These are phyloP conservation scores for Allomyces macrogynus DNA, from an alignment of 192 early-diverging fungal genomes.

Conservation along the genomic window DNA sequence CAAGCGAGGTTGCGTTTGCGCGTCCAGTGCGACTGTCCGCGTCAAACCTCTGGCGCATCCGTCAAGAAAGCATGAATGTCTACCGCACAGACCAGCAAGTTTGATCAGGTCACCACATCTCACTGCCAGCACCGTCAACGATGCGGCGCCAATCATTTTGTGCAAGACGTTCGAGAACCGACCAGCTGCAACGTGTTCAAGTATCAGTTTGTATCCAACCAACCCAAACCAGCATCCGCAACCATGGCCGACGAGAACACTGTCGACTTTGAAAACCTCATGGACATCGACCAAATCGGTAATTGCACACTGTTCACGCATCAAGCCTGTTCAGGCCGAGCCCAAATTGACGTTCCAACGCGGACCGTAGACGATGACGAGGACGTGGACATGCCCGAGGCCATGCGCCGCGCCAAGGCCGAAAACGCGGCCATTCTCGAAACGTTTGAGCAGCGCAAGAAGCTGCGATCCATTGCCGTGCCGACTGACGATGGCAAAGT, in stretches of 20 bases:
- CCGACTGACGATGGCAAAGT: constrained; percentile 80
- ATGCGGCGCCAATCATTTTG: too few relatives aligned
- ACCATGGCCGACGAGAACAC: background rate
- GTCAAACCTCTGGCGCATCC: too few relatives aligned
- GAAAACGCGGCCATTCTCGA: constrained; percentile 33
- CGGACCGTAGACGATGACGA: background rate
- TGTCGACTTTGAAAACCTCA: background rate
- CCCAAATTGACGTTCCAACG: background rate
- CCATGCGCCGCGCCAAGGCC: background rate
- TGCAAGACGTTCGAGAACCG: too few relatives aligned
- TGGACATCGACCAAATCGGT: background rate
- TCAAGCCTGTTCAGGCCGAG: background rate
- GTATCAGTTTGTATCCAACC: too few relatives aligned
- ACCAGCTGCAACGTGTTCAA: too few relatives aligned
- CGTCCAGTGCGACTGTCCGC: too few relatives aligned
- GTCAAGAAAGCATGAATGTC: too few relatives aligned
- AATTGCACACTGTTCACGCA: background rate
- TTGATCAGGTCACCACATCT: too few relatives aligned
- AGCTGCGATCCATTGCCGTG: constrained; percentile 59
- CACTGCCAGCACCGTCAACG: too few relatives aligned
- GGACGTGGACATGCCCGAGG: background rate
- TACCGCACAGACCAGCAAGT: too few relatives aligned
- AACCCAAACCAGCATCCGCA: too few relatives aligned
- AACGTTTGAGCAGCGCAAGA: constrained; percentile 52
- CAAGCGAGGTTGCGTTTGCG: too few relatives aligned